phyloP scores from a whole-genome alignment of 129 eudicot species.

The Arctium lappa region DNA sequence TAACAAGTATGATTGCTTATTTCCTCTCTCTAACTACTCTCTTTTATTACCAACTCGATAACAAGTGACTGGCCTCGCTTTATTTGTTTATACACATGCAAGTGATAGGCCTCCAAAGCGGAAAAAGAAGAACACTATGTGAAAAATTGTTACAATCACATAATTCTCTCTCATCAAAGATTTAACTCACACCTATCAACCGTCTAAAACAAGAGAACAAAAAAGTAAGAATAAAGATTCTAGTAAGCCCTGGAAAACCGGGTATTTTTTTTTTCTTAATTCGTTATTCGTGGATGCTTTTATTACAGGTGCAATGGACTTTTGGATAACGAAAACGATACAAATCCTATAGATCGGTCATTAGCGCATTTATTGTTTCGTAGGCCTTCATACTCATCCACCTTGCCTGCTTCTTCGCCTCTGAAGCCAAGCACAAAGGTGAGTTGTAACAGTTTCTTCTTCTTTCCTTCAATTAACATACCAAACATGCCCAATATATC shows the following conservation, averaged over 20 bases:
- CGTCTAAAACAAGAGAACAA: too few relatives aligned
- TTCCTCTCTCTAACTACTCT: not conserved
- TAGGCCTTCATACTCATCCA: conserved; percentile 63
- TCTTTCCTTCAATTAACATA: not conserved
- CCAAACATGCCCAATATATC: not conserved
- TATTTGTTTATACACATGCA: not conserved
- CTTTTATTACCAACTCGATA: not conserved
- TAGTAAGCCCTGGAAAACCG: too few relatives aligned
- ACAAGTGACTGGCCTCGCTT: not conserved
- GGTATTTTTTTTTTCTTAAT: not conserved
- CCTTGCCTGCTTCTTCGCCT: conserved; percentile 28
- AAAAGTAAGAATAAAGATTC: too few relatives aligned
- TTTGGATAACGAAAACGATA: conserved; percentile 79
- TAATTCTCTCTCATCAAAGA: too few relatives aligned
- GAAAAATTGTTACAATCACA: too few relatives aligned
- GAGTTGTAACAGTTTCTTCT: not conserved
- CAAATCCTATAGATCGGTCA: conserved; percentile 93
- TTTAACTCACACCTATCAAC: too few relatives aligned
- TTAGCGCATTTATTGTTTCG: conserved; percentile 86
- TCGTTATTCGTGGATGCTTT: not conserved
- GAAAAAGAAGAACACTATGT: too few relatives aligned
- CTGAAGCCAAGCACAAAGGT: conserved; percentile 14
- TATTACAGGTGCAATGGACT: conserved; percentile 43
- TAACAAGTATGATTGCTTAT: conserved; percentile 47
- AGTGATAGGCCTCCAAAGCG: too few relatives aligned